These are phyloP conservation scores for Mollisiaceae sp. DNA, from an alignment of 2,329 filamentous ascomycete species.

Conservation along the genomic window DNA sequence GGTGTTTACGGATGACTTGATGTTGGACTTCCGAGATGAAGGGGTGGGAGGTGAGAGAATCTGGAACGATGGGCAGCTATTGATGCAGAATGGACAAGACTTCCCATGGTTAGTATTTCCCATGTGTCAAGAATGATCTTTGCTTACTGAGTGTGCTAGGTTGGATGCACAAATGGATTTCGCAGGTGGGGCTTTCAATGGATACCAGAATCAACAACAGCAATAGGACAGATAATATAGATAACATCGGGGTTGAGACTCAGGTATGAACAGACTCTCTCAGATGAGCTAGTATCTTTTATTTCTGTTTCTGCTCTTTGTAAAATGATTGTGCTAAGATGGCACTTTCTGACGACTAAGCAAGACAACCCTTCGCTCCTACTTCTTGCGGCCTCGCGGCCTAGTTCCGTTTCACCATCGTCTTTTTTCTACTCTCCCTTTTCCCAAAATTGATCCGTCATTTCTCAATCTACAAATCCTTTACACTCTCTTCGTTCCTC, in stretches of 20 bases:
- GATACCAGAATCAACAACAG: background rate
- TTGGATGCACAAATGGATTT: background rate
- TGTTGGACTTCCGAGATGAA: constrained; percentile 19
- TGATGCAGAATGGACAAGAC: constrained; percentile 11
- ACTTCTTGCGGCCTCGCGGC: background rate
- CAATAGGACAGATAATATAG: background rate
- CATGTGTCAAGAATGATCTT: background rate
- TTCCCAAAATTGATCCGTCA: background rate
- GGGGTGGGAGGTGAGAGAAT: background rate
- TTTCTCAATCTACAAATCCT: background rate
- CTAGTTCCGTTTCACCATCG: background rate
- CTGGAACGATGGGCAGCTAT: background rate
- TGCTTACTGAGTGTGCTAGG: background rate
- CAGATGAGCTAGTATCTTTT: too few species aligned
- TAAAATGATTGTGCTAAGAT: background rate
- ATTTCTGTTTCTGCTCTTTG: too few species aligned
- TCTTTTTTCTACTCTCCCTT: background rate
- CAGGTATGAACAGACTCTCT: too few species aligned
- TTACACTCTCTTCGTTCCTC: too few species aligned
- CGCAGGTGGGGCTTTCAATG: background rate
- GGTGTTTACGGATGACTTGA: constrained; percentile 21
- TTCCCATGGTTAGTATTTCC: constrained; percentile 10
- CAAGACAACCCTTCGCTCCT: background rate
- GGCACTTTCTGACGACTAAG: background rate
- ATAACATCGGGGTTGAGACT: too few species aligned